Percentiles rank a stretch among this genome's conserved stretches.
Evolutionary conservation across 2,329 filamentous ascomycete species (phyloP).

Genomic region (Cladosporium sp.): DNA sequence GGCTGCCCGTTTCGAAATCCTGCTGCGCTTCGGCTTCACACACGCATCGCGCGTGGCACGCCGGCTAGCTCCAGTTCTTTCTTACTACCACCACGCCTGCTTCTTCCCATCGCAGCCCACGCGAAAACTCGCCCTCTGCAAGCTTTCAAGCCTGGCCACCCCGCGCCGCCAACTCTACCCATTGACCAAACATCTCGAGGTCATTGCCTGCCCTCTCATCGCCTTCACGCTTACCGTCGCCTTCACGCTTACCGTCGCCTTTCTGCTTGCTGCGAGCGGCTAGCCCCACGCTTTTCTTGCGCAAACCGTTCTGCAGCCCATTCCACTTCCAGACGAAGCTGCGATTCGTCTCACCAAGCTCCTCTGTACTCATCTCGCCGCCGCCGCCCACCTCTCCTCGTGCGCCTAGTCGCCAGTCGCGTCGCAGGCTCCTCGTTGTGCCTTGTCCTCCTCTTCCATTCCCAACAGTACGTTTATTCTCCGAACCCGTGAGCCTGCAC

Average conservation of each 20-base stretch:
- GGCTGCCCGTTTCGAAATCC: not conserved
- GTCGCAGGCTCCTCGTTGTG: slow-evolving; percentile 4
- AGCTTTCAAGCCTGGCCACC: too few relatives aligned
- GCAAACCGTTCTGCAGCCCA: slow-evolving; percentile 16
- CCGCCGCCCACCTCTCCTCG: slow-evolving; percentile 13
- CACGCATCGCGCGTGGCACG: not conserved
- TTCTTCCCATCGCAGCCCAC: not conserved
- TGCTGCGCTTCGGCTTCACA: not conserved
- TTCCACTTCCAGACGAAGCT: slow-evolving; percentile 11
- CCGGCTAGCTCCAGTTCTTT: not conserved
- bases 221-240: not conserved
- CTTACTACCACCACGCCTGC: not conserved
- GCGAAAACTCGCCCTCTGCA: not conserved
- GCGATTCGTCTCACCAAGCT: slow-evolving; percentile 22
- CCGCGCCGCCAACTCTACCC: not conserved
- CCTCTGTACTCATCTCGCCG: not conserved
- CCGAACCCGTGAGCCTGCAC: slow-evolving; percentile 17
- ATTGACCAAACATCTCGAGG: not conserved
- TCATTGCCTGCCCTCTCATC: not conserved
- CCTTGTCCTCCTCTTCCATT: slow-evolving; percentile 10
- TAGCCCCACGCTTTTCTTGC: slow-evolving; percentile 9
- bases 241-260: slow-evolving; percentile 3
- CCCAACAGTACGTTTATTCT: slow-evolving; percentile 21
- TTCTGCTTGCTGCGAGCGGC: slow-evolving; percentile 12
- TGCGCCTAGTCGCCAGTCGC: slow-evolving; percentile 13